phyloP scores from a whole-genome alignment of 371 early-diverging fungal genomes.

The Racocetra persica region DNA sequence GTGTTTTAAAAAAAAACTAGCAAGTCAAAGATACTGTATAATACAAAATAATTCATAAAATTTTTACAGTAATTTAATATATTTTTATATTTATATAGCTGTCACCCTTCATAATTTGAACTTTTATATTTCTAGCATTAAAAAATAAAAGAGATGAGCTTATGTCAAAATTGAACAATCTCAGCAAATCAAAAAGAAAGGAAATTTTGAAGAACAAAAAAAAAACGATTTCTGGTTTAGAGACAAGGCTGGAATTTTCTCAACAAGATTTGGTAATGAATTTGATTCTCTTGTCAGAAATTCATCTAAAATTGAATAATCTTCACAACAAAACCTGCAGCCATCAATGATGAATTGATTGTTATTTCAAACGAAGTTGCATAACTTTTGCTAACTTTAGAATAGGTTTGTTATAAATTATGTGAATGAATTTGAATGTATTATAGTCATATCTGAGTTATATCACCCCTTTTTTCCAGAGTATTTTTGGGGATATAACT shows the following conservation, averaged over 20 bases:
- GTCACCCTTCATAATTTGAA: constrained; percentile 94
- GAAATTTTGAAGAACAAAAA: constrained; percentile 69
- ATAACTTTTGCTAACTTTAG: constrained; percentile 48
- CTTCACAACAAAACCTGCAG: constrained; percentile 56
- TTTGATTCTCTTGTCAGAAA: background rate
- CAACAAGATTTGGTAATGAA: constrained; percentile 66
- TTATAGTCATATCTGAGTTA: too few species aligned
- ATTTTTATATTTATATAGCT: constrained; percentile 55
- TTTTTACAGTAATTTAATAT: background rate
- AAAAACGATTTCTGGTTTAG: constrained; percentile 68
- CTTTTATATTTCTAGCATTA: constrained; percentile 68
- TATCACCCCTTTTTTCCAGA: too few species aligned
- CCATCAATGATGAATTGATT: constrained; percentile 54
- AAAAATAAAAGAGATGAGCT: constrained; percentile 74
- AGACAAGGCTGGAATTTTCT: constrained; percentile 62
- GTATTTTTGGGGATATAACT: too few species aligned
- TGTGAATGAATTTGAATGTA: too few species aligned
- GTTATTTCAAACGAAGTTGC: constrained; percentile 55
- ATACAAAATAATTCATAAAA: background rate
- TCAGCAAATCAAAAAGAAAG: constrained; percentile 76
- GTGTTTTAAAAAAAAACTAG: constrained; percentile 78
- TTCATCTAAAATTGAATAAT: background rate
- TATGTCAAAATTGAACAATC: constrained; percentile 71
- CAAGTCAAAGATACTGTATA: constrained; percentile 76
- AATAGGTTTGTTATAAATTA: constrained; percentile 42